phyloP scores from a whole-genome alignment of 1,284 basidiomycete genomes.

The Peniophora sp. region DNA sequence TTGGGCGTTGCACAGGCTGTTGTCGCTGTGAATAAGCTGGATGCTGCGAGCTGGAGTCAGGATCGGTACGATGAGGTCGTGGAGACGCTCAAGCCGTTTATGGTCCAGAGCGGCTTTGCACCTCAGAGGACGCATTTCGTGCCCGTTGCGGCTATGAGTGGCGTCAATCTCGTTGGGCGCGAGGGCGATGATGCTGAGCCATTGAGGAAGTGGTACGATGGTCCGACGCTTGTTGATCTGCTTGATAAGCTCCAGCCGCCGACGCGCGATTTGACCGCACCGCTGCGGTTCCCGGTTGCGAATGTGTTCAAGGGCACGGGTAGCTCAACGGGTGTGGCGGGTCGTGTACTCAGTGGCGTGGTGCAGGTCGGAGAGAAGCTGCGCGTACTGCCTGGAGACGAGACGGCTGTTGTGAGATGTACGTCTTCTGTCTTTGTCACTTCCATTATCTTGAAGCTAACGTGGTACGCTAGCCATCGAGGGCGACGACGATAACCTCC shows the following conservation, averaged over 20 bases:
- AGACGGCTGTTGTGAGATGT: conserved; percentile 81
- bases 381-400: conserved; percentile 87
- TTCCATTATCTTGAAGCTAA: not conserved
- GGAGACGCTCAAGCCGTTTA: conserved; percentile 69
- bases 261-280: conserved; percentile 64
- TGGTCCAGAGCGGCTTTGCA: conserved; percentile 83
- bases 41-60: conserved; percentile 80
- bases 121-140: conserved; percentile 75
- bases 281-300: conserved; percentile 84
- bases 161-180: conserved; percentile 72
- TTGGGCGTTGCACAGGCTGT: conserved; percentile 92
- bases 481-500: conserved; percentile 68
- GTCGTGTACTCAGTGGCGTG: conserved; percentile 83
- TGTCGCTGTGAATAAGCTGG: conserved; percentile 93
- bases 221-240: conserved; percentile 78
- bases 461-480: conserved; percentile 65
- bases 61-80: conserved; percentile 84
- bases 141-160: conserved; percentile 87
- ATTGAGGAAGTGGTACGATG: conserved; percentile 72
- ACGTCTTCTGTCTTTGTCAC: conserved; percentile 11
- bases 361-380: conserved; percentile 89
- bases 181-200: conserved; percentile 30
- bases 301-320: conserved; percentile 93
- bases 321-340: conserved; percentile 77
- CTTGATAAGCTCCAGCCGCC: conserved; percentile 87